These are phyloP conservation scores for Bocquillonia castaneifolia DNA, from an alignment of 441 rosid species.

Conservation along the genomic window DNA sequence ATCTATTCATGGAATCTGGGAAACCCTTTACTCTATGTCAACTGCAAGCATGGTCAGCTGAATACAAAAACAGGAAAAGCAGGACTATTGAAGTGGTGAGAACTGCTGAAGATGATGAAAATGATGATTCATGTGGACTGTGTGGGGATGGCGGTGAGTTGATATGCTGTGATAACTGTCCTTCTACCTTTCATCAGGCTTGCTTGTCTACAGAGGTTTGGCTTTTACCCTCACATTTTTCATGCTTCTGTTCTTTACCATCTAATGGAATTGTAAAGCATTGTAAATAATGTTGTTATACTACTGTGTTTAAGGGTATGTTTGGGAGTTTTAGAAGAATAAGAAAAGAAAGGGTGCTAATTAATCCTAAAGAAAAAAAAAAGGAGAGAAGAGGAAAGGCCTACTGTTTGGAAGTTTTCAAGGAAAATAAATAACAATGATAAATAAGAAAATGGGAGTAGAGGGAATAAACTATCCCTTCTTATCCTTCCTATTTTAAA, in stretches of 20 bases:
- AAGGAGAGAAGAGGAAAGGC: too few species aligned
- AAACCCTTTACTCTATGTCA: slow-evolving; percentile 66
- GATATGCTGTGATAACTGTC: slow-evolving; percentile 95
- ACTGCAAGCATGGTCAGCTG: slow-evolving; percentile 91
- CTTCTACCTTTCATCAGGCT: slow-evolving; percentile 78
- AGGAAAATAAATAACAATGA: too few species aligned
- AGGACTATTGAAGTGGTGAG: slow-evolving; percentile 37
- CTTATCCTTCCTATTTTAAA: too few species aligned
- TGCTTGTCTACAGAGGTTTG: slow-evolving; percentile 83
- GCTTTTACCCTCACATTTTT: slow-evolving; percentile 21
- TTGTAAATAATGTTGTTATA: not conserved
- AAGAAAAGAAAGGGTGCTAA: too few species aligned
- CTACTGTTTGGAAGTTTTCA: too few species aligned
- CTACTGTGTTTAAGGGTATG: not conserved
- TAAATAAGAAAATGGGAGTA: too few species aligned
- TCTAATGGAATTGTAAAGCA: not conserved
- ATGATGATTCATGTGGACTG: slow-evolving; percentile 93
- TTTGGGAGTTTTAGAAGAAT: too few species aligned
- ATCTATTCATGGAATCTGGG: slow-evolving; percentile 85
- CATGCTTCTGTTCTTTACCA: slow-evolving; percentile 17
- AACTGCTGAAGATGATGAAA: slow-evolving; percentile 62
- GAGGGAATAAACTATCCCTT: too few species aligned
- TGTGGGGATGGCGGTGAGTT: slow-evolving; percentile 94
- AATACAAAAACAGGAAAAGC: slow-evolving; percentile 65
- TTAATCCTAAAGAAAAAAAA: too few species aligned